phyloP scores from a whole-genome alignment of 2,329 filamentous ascomycete species.

The Fusarium metavorans region DNA sequence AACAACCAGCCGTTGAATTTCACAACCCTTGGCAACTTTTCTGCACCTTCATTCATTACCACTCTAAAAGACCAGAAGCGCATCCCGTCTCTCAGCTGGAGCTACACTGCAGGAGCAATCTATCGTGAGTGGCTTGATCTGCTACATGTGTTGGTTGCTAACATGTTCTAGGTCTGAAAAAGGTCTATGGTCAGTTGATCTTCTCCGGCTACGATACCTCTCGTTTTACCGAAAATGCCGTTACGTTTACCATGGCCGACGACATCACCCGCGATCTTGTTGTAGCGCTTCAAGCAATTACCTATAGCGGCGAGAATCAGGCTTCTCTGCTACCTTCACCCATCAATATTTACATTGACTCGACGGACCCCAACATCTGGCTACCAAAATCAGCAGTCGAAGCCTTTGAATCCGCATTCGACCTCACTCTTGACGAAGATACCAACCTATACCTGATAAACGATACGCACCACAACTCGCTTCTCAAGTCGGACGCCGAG shows the following conservation, averaged over 20 bases:
- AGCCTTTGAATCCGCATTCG: not conserved
- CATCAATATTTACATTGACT: not conserved
- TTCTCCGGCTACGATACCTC: not conserved
- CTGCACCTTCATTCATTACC: not conserved
- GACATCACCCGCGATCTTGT: not conserved
- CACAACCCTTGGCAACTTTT: not conserved
- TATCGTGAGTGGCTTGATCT: not conserved
- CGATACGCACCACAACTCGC: not conserved
- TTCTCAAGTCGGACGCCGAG: not conserved
- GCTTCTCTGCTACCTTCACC: not conserved
- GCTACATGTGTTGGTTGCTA: not conserved
- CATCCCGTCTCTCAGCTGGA: not conserved
- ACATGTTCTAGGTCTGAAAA: not conserved
- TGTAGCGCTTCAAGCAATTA: not conserved
- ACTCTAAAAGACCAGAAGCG: not conserved
- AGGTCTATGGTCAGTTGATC: not conserved
- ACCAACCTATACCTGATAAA: not conserved
- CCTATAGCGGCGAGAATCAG: not conserved
- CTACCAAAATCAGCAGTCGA: not conserved
- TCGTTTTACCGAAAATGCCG: not conserved
- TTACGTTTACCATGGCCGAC: not conserved
- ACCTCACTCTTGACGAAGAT: not conserved
- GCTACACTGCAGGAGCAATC: not conserved
- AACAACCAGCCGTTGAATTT: not conserved
- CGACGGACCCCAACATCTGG: not conserved